Conservation (phyloP, 192 early-diverging fungal species). For the Gorgonomyces haynaldii region DNA sequence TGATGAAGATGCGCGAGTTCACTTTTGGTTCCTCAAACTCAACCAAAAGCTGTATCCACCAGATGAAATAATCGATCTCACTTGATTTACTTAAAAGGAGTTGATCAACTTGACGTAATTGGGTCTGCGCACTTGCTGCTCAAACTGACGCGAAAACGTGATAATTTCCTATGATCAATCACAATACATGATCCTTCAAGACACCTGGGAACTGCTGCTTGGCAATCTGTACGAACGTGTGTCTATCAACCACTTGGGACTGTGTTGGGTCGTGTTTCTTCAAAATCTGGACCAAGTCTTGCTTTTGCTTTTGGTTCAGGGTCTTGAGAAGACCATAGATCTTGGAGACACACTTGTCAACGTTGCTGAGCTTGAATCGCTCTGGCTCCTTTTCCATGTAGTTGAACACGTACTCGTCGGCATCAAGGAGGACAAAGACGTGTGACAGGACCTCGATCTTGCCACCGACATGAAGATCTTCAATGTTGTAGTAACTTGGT, state of each 20-base stretch:
- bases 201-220: constrained; percentile 4
- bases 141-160: constrained; percentile 39
- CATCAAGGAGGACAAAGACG: constrained; percentile 44
- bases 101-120: constrained; percentile 15
- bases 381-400: constrained; percentile 30
- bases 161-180: constrained; percentile 32
- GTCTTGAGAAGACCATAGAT: constrained; percentile 16
- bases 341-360: constrained; percentile 5
- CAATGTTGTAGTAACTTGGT: constrained; percentile 38
- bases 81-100: background rate
- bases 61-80: no score
- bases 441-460: constrained; percentile 35
- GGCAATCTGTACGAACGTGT: constrained; percentile 19
- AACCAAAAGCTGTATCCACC: no score
- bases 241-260: constrained; percentile 23
- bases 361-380: background rate
- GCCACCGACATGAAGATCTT: constrained; percentile 43
- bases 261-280: constrained; percentile 10
- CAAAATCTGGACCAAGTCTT: constrained; percentile 3
- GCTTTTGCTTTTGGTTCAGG: constrained; percentile 6
- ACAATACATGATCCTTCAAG: constrained; percentile 1
- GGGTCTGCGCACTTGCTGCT: constrained; percentile 23
- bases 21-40: no score
- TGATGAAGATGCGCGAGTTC: no score
- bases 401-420: constrained; percentile 52